Evolutionary conservation across 129 eudicot species (phyloP), one percentile per base, ranked within the genome.

Genomic region (Silybum marianum): DNA sequence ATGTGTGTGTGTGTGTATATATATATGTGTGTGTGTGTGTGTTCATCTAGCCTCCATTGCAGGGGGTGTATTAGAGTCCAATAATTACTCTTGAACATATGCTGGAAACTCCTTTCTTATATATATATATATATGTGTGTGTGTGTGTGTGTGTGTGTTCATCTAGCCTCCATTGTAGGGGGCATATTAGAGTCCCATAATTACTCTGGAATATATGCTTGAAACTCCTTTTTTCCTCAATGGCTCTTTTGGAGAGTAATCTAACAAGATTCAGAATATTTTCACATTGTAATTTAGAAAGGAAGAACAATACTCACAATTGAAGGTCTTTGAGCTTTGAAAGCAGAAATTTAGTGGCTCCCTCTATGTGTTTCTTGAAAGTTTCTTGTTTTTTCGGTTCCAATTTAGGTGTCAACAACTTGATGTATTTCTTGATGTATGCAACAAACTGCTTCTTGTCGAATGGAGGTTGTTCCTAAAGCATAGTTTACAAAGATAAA

Each of bases 401-500:
- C 0, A 93, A 79, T 84, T 93, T 93, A n/a, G 96, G 86, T 21
- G 92, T 83, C 70, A 93, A 74, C 48, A 8, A 68, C 83, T 93
- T 93, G 76, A 93, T 91, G 84, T 89, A 93, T 73, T 89, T 93
- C 84, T 93, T 93, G 19, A 93, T 85, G 83, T 74, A 90, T 13
- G 87, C 91, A 73, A 93, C 82, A 67, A 93, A 93, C 58, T 85
- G 92, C 74, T 88, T 93, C 84, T 91, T 93, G 88, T 93, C 98
- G 73, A 87, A 90, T 1, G 96, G 76, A 67, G 98, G 98, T 91
- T 93, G 98, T 83, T 93, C 98, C 98, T 93, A 79, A 23, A 84
- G 22, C 38, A 24, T 72, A 14, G 2, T 4, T 51, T 4, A 22
- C 13, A 36, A 38, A 39, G 9, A 13, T 75, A 13, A 10, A 9